Conservation (phyloP, 306 rosid species). For the Citrullus mucosospermus region DNA sequence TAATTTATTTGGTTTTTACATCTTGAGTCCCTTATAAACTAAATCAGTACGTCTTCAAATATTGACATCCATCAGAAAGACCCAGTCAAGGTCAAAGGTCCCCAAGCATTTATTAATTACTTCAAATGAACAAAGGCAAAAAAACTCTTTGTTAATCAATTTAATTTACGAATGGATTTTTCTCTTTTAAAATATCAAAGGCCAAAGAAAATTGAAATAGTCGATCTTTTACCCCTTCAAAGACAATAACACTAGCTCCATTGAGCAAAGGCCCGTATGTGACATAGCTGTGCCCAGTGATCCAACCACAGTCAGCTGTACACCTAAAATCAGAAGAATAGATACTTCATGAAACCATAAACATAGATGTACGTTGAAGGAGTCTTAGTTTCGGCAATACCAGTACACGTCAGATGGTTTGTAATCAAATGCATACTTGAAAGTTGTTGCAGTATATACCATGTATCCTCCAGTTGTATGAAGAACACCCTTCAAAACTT, state of each 20-base stretch:
- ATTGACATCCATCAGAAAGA: not conserved
- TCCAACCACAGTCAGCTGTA: conserved; percentile 99
- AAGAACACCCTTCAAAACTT: conserved; percentile 63
- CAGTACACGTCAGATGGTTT: conserved; percentile 76
- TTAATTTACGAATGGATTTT: not conserved
- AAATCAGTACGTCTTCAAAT: not conserved
- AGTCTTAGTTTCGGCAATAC: conserved; percentile 29
- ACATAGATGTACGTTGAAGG: not conserved
- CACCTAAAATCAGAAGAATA: conserved; percentile 45
- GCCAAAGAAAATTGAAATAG: conserved; percentile 8
- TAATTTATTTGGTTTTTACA: not conserved
- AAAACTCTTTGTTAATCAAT: not conserved
- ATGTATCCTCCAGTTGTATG: conserved; percentile 98
- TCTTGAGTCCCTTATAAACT: not conserved
- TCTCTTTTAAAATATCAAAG: not conserved
- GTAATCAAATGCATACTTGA: conserved; percentile 96
- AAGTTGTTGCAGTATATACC: conserved; percentile 93
- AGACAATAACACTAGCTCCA: conserved; percentile 62
- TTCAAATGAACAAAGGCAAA: not conserved
- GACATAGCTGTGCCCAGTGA: conserved; percentile 98
- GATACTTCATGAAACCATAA: conserved; percentile 5
- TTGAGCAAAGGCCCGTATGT: conserved; percentile 93
- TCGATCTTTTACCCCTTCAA: conserved; percentile 71
- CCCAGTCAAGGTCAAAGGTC: not conserved
- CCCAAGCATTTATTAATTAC: not conserved